phyloP scores from a whole-genome alignment of 1,139 yeast genomes.

The Yarrowia galli region DNA sequence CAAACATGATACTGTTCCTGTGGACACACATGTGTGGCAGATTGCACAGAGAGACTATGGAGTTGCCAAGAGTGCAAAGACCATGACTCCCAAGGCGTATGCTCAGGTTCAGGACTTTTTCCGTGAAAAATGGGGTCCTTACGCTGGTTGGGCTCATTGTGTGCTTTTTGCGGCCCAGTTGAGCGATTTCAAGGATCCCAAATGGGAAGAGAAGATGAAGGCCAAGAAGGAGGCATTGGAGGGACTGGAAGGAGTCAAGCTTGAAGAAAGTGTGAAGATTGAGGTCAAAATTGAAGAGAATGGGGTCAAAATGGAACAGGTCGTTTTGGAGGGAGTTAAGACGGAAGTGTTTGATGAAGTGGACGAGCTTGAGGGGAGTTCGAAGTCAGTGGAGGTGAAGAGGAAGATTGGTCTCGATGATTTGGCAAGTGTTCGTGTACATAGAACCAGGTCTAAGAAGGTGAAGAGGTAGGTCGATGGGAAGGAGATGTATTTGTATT shows the following conservation, averaged over 20 bases:
- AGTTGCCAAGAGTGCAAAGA: constrained; percentile 49
- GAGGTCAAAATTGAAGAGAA: constrained; percentile 21
- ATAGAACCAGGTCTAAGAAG: constrained; percentile 30
- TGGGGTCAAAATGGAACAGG: constrained; percentile 6
- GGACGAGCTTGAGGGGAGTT: background rate
- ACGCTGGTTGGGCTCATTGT: constrained; percentile 99
- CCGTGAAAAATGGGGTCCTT: constrained; percentile 77
- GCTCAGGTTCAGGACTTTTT: constrained; percentile 68
- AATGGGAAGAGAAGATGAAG: constrained; percentile 38
- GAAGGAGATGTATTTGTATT: background rate
- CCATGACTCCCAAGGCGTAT: constrained; percentile 66
- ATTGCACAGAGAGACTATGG: constrained; percentile 85
- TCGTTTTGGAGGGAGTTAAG: background rate
- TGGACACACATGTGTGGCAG: constrained; percentile 96
- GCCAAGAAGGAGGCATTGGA: constrained; percentile 11
- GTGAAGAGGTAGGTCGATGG: background rate
- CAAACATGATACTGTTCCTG: constrained; percentile 88
- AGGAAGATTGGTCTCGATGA: constrained; percentile 20
- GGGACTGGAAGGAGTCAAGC: background rate
- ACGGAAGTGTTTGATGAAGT: background rate
- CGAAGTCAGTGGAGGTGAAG: constrained; percentile 7
- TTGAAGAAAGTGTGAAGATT: constrained; percentile 17
- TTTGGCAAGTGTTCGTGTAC: constrained; percentile 7
- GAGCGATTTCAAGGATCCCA: constrained; percentile 65
- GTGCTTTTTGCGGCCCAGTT: constrained; percentile 88